Evolutionary conservation across 2,329 filamentous ascomycete genomes (phyloP), one percentile per base, ranked within the genome.

Genomic region (Neonectria magnoliae): DNA sequence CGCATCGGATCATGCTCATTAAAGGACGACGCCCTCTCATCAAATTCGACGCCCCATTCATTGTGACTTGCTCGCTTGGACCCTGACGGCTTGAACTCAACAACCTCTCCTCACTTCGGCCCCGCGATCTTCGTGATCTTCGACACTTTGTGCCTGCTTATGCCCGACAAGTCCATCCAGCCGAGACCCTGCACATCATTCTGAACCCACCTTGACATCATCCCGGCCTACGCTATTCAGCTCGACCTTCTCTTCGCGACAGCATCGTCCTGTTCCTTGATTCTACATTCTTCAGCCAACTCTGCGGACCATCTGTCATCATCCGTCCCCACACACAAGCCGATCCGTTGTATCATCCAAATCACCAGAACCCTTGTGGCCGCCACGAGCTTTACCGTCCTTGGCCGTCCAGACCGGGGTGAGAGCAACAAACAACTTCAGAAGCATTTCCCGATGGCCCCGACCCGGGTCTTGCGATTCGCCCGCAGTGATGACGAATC

Each of bases 401-500:
- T 56, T 38, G 22, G 25, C 33, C 50, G 27, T 44, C 57, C 47
- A 31, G n/a, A 33, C 41, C 47, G 22, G 54, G 47, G 53, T 57
- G 31, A 44, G 29, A 67, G 55, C 53, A 53, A 50, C 64, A 53
- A 27, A 45, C 10, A 64, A 50, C 52, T 50, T 27, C 45, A 50
- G 53, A 56, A 56, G 41, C 65, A 59, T 42, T 45, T 57, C 51
- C 51, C 50, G 42, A 79, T 78, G 76, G 54, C 70, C 16, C 50
- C 68, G 11, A 54, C 51, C 38, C 71, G 69, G 57, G 81, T 93
- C 64, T 79, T 92, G 58, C 86, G 87, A 66, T 81, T 93, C 68
- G 81, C 84, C 63, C 84, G 89, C 69, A 85, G 84, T 45, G 85
- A 86, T 62, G 79, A 81, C 61, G 80, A 84, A 50, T 80, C 82